A percentile compares a stretch with the other conserved stretches of the same genome.
Conservation (phyloP, 768 basidiomycete genomes). For the Coprinopsis marcescibilis region DNA sequence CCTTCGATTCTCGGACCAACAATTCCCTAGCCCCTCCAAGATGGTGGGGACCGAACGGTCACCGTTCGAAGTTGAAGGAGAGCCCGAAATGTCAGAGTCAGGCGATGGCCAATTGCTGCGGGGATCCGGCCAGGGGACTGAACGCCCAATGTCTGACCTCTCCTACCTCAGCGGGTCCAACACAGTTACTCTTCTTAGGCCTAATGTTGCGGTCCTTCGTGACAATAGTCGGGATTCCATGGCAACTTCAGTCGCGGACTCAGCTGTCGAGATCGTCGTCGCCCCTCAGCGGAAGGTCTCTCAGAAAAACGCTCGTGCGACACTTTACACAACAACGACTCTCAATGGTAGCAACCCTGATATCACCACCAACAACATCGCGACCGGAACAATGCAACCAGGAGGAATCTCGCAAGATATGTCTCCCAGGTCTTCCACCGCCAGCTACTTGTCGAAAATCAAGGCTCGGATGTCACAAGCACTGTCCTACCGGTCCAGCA, state of each 20-base stretch:
- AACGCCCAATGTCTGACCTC: neutral
- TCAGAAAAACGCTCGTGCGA: constrained; percentile 18
- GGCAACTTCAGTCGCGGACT: constrained; percentile 8
- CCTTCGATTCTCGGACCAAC: constrained; percentile 49
- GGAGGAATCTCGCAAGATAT: too few relatives aligned
- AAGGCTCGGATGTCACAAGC: neutral
- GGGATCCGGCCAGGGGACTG: neutral
- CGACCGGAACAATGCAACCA: neutral
- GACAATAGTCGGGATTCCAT: constrained; percentile 11
- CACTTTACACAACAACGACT: constrained; percentile 10
- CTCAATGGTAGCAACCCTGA: constrained; percentile 7
- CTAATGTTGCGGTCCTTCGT: neutral
- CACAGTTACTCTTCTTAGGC: neutral
- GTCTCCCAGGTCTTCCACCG: too few relatives aligned
- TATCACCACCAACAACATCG: neutral
- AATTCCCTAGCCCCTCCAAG: constrained; percentile 32
- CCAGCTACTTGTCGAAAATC: too few relatives aligned
- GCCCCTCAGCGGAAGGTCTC: constrained; percentile 21
- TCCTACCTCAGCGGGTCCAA: neutral
- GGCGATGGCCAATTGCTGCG: neutral
- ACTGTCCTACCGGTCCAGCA: neutral
- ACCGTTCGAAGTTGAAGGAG: constrained; percentile 4
- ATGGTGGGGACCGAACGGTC: constrained; percentile 22
- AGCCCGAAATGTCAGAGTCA: neutral
- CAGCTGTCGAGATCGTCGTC: constrained; percentile 21